A percentile compares a stretch with the other conserved stretches of the same genome.
These are phyloP conservation scores for Plenodomus lindquistii DNA, from an alignment of 2,329 filamentous ascomycete genomes.

Conservation along the genomic window DNA sequence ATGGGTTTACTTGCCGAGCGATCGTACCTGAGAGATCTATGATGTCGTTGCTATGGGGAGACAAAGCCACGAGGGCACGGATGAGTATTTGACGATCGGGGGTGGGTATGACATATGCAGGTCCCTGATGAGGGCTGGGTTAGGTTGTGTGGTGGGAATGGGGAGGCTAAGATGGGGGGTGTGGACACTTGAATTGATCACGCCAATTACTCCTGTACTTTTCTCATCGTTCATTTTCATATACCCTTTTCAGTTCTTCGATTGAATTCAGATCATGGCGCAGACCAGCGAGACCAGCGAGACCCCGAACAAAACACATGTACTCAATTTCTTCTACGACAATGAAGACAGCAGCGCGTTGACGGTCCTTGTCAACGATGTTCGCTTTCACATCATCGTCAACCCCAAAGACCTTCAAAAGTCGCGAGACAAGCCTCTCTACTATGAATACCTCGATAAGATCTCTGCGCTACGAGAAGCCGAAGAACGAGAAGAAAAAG, in stretches of 20 bases:
- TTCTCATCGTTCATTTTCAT: background rate
- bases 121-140: background rate
- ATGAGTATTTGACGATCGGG: constrained; percentile 1
- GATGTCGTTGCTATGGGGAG: constrained; percentile 11
- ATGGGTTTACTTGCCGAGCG: constrained; percentile 1
- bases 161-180: background rate
- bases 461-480: constrained; percentile 16
- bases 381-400: constrained; percentile 20
- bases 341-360: constrained; percentile 17
- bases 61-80: constrained; percentile 11
- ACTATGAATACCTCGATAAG: constrained; percentile 23
- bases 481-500: constrained; percentile 16
- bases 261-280: constrained; percentile 7
- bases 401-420: constrained; percentile 13
- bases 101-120: constrained; percentile 2
- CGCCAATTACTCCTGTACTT: background rate
- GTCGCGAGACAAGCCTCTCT: constrained; percentile 15
- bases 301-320: constrained; percentile 7
- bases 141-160: background rate
- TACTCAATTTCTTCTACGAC: constrained; percentile 19
- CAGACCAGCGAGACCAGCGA: constrained; percentile 2
- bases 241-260: background rate
- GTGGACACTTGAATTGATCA: background rate
- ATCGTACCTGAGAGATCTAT: constrained; percentile 19
- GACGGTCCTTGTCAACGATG: constrained; percentile 21